Base-by-base conservation (phyloP, 2,329 filamentous ascomycete genomes). In the Exophiala viscosa region DNA sequence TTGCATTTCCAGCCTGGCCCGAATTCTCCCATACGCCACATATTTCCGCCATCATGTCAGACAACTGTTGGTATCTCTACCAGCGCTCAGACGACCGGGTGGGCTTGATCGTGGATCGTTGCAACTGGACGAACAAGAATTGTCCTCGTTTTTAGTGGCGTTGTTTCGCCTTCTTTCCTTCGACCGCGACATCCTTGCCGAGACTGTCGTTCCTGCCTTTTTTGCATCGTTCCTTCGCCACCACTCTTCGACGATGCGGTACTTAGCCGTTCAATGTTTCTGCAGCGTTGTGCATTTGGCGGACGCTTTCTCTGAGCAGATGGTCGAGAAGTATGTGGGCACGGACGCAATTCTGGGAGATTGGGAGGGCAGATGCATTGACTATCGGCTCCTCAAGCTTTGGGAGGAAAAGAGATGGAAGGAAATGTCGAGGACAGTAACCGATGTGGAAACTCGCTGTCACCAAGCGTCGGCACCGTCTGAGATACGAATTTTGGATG, bases 201-300 rank as follows among this genome's bases (percentile, higher is more conserved):
- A 72, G 53, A 75, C 83, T 62, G 78, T 90, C 32, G 81, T 82
- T 33, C 83, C 86, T 1, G 78, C 82, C 42, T 80, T 81, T 58
- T 76, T 96, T 39, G 84, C 90, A 70, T 70, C 71, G 28, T 74
- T 95, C 10, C 86, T 96, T 61, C 73, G 76, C 40, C 78, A 83
- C 63, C 48, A 68, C 42, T 76, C 79, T 60, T 73, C 71, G 53
- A 73, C 80, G 13, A 80, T 95, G 45, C 83, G 87, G 70, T 96
- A 91, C 69, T 76, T 97, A 55, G 86, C 90, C 11, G 80, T 95
- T 50, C 83, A 90, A 58, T 82, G 91, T 54, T 87, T 96, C 60
- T 90, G 86, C 65, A 77, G 89, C 58, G 82, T 90, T 52, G 82
- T 95, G 62, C 83, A 84, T 63, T 87, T 87, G 28, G 86, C 93